A percentile compares a stretch with the other conserved stretches of the same genome.
Conservation (phyloP, 306 rosid species). For the Ammopiptanthus mongolicus region DNA sequence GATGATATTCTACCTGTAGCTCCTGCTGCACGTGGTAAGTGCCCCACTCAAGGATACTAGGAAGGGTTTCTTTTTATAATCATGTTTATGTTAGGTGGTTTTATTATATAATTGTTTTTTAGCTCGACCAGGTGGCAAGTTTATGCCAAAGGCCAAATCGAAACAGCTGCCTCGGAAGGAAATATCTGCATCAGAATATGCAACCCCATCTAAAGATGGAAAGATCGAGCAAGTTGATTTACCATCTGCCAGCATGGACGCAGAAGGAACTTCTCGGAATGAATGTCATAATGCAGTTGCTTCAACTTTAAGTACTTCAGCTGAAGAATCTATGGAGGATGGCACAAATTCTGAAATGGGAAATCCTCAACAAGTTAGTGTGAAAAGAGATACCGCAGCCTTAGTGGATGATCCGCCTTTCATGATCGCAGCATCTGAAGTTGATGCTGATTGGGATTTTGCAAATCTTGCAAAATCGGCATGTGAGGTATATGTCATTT, state of each 20-base stretch:
- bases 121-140: constrained; percentile 46
- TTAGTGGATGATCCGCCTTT: too few species aligned
- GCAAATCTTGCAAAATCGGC: constrained; percentile 17
- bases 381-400: background rate
- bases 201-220: constrained; percentile 21
- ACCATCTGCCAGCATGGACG: constrained; percentile 12
- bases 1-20: constrained; percentile 48
- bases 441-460: constrained; percentile 8
- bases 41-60: background rate
- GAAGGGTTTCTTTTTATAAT: background rate
- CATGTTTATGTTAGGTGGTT: background rate
- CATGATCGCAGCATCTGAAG: constrained; percentile 5
- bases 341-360: background rate
- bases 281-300: constrained; percentile 21
- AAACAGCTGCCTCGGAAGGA: constrained; percentile 45
- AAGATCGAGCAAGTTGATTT: constrained; percentile 19
- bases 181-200: constrained; percentile 15
- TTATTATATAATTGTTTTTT: constrained; percentile 13
- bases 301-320: background rate
- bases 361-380: constrained; percentile 14
- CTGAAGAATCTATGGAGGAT: background rate
- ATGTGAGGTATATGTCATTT: constrained; percentile 26
- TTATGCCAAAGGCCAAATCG: constrained; percentile 57
- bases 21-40: constrained; percentile 35
- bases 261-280: background rate